Conservation (phyloP, 192 early-diverging fungal species). For the Fimicolochytrium jonesii region DNA sequence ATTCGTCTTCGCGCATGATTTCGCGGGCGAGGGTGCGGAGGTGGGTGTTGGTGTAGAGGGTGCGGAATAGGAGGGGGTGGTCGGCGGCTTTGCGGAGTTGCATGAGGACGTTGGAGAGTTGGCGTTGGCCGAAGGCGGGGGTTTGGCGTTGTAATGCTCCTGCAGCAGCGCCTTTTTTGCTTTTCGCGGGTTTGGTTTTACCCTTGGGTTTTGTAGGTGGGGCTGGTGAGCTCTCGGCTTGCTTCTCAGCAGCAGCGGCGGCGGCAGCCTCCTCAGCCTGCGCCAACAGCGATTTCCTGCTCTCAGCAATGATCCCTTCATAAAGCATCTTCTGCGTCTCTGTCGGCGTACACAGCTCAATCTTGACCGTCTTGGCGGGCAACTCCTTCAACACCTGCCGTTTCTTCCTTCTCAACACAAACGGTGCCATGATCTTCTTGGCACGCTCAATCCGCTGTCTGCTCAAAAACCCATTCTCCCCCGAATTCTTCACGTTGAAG, state of each 20-base stretch:
- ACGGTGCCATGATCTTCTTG: slow-evolving; percentile 79
- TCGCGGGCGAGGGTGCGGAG: slow-evolving; percentile 64
- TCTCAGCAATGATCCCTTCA: too few species aligned
- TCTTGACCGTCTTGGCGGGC: slow-evolving; percentile 22
- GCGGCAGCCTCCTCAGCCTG: slow-evolving; percentile 4
- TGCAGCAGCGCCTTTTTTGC: not conserved
- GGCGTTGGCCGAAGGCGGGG: not conserved
- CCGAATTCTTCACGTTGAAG: slow-evolving; percentile 56
- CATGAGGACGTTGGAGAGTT: slow-evolving; percentile 55
- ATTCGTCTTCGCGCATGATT: slow-evolving; percentile 67
- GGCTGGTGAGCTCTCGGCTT: not conserved
- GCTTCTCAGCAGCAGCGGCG: slow-evolving; percentile 8
- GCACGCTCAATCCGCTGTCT: slow-evolving; percentile 69
- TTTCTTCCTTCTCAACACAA: slow-evolving; percentile 82
- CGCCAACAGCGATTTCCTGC: too few species aligned
- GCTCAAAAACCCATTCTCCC: slow-evolving; percentile 24
- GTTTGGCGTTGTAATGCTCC: slow-evolving; percentile 5
- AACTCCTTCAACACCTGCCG: slow-evolving; percentile 38
- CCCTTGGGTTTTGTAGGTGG: too few species aligned
- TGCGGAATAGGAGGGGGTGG: slow-evolving; percentile 76
- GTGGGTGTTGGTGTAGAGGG: slow-evolving; percentile 51
- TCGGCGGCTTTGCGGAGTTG: slow-evolving; percentile 79
- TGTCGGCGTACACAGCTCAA: slow-evolving; percentile 27
- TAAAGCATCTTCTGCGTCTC: slow-evolving; percentile 28
- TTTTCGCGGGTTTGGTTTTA: not conserved